Conservation (phyloP, 2,329 filamentous ascomycete species). For the Fusarium phyllophilum region DNA sequence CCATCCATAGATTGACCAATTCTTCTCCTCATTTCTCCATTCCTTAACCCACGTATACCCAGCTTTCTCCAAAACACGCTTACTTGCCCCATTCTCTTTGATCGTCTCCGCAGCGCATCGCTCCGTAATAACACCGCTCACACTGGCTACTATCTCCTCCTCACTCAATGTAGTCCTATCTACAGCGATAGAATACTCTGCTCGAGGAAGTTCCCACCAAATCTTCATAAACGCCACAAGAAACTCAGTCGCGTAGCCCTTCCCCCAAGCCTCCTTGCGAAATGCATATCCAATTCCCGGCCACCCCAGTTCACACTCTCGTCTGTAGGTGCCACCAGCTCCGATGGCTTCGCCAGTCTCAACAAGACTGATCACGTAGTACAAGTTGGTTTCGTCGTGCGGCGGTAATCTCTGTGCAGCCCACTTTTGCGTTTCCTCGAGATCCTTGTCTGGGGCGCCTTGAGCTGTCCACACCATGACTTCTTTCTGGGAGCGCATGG, state of each 20-base stretch:
- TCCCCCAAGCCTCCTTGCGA: constrained; percentile 9
- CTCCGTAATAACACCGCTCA: neutral
- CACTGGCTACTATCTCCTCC: neutral
- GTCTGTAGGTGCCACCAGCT: neutral
- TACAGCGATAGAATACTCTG: neutral
- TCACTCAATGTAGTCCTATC: neutral
- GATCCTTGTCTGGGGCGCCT: neutral
- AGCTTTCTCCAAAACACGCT: constrained; percentile 3
- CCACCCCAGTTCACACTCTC: constrained; percentile 13
- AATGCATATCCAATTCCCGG: constrained; percentile 13
- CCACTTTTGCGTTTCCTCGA: neutral
- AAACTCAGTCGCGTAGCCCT: constrained; percentile 9
- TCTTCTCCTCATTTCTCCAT: constrained; percentile 9
- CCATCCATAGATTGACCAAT: constrained; percentile 18
- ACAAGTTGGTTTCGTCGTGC: neutral
- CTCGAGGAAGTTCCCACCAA: neutral
- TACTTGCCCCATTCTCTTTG: neutral
- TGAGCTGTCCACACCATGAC: constrained; percentile 17
- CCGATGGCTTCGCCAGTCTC: constrained; percentile 9
- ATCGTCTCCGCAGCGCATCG: constrained; percentile 4
- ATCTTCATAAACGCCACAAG: neutral
- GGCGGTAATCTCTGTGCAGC: neutral
- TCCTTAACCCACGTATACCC: neutral
- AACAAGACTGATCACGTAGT: neutral
- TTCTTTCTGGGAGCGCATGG: constrained; percentile 5